Evolutionary conservation across 1,284 basidiomycete genomes (phyloP).

Genomic region (Apiotrichum montevideense): DNA sequence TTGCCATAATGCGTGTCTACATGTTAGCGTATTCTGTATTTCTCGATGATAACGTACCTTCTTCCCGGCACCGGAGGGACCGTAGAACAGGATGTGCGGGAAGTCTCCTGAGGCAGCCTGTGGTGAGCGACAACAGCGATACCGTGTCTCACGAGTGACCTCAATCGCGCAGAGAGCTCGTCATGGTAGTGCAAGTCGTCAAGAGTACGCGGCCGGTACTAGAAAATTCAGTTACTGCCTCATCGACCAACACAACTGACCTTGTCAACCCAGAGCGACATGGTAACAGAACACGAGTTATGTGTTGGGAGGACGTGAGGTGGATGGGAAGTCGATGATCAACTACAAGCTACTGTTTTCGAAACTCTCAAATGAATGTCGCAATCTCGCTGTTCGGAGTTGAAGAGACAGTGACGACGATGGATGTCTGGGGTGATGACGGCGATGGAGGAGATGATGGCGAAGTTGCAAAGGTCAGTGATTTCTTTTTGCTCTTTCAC

Average conservation of each 20-base stretch:
- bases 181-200: conserved; percentile 85
- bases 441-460: no score
- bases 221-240: background rate
- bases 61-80: conserved; percentile 94
- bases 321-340: no score
- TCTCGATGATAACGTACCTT: conserved; percentile 51
- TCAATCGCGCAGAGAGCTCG: conserved; percentile 70
- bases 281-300: conserved; percentile 29
- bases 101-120: conserved; percentile 87
- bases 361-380: no score
- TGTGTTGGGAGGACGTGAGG: no score
- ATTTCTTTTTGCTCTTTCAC: no score
- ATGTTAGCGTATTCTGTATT: background rate
- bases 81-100: conserved; percentile 96
- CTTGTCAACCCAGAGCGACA: conserved; percentile 88
- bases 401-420: no score
- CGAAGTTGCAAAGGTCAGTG: no score
- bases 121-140: background rate
- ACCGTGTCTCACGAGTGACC: conserved; percentile 58
- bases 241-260: conserved; percentile 43
- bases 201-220: conserved; percentile 83
- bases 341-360: no score
- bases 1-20: conserved; percentile 80
- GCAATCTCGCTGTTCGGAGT: no score
- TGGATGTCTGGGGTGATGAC: no score